phyloP scores from a whole-genome alignment of 352 stramenopile species.

The Peronospora belbahrii region DNA sequence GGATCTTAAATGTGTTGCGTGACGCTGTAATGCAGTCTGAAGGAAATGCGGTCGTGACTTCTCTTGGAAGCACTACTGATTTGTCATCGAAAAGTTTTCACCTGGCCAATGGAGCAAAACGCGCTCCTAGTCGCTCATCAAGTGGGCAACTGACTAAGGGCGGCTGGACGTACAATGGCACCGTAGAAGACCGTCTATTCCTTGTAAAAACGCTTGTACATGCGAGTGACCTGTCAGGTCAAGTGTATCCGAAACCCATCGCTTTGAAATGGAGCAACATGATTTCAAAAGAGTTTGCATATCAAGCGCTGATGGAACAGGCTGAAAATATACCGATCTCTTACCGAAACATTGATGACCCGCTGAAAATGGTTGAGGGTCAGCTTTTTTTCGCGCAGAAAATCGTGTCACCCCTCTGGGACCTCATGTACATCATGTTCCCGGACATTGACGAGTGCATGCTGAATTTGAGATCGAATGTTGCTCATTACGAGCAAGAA shows the following conservation, averaged over 20 bases:
- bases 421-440: constrained; percentile 70
- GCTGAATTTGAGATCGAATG: constrained; percentile 60
- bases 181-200: constrained; percentile 73
- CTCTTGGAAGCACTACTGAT: constrained; percentile 18
- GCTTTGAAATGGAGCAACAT: constrained; percentile 88
- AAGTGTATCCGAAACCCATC: constrained; percentile 82
- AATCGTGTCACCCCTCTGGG: constrained; percentile 72
- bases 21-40: constrained; percentile 62
- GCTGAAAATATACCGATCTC: constrained; percentile 72
- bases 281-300: constrained; percentile 86
- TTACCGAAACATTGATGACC: constrained; percentile 74
- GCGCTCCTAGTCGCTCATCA: constrained; percentile 10
- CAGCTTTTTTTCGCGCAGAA: constrained; percentile 84
- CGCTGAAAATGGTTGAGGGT: constrained; percentile 78
- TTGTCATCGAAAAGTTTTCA: constrained; percentile 21
- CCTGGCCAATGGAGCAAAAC: constrained; percentile 11
- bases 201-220: constrained; percentile 83
- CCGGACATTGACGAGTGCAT: constrained; percentile 59
- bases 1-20: constrained; percentile 40
- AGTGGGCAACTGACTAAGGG: constrained; percentile 27
- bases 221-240: constrained; percentile 76
- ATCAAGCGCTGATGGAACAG: constrained; percentile 78
- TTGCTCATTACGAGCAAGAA: constrained; percentile 78
- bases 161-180: constrained; percentile 56
- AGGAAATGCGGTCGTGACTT: constrained; percentile 23